Percentiles rank a stretch among this genome's conserved stretches.
Conservation (phyloP, 208 protist genomes). For the Trypanosoma avium region DNA sequence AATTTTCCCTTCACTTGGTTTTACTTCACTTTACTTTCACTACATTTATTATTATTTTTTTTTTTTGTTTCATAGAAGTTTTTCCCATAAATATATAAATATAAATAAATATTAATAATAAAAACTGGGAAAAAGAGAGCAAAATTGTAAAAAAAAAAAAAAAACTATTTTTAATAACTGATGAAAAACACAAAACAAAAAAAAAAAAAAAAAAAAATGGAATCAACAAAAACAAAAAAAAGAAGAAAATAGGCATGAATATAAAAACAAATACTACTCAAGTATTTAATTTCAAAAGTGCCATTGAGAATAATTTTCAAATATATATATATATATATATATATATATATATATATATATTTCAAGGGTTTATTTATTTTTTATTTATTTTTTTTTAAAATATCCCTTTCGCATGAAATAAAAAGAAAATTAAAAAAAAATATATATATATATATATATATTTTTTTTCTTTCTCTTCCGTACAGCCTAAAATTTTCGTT, state of each 20-base stretch:
- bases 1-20: background rate
- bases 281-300: no score
- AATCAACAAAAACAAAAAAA: background rate
- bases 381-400: background rate
- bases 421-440: background rate
- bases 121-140: background rate
- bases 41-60: background rate
- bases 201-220: background rate
- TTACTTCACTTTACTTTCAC: background rate
- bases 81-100: background rate
- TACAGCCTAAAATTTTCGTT: background rate
- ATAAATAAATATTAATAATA: conserved; percentile 19
- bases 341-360: conserved; percentile 3
- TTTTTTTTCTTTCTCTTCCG: background rate
- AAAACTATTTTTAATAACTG: background rate
- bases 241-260: background rate
- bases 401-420: no score
- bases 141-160: conserved; percentile 1
- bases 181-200: background rate
- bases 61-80: background rate
- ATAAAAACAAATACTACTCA: background rate
- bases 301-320: no score
- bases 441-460: background rate
- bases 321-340: conserved; percentile 7
- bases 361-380: background rate